Base-by-base conservation (phyloP, 2,329 filamentous ascomycete genomes). In the Aureobasidium leucospermi region DNA sequence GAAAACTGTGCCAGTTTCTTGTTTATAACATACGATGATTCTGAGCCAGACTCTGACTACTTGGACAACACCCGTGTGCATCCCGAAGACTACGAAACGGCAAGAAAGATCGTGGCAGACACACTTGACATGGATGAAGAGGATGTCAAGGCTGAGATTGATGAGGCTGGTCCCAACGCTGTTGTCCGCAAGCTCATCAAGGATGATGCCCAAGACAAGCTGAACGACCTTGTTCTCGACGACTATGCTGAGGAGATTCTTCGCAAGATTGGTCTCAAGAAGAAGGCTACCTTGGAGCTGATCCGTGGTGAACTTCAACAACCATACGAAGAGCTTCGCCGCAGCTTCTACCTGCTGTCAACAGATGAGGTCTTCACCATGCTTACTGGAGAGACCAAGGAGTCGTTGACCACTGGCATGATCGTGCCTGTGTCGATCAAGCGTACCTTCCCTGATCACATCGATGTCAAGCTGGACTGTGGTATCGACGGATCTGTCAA, bases 1-100 rank as follows among this genome's bases (percentile, higher is more conserved):
- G 91, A 91, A 72, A 99, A 99, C 72, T 96, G 91, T 69, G 92
- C 94, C 60, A 96, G 92, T 76, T 97, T 97, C 77, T 76, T 99
- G 38, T 95, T 85, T 70, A 89, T 99, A 62, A 86, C 89, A 58
- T 96, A 90, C 69, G 92, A 96, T 65, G 81, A 85, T n/a, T 85
- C 86, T 65, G 90, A 90, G 66, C 82, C 86, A 1, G 82, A 88
- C 13, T 90, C 92, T 0, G 94, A 99, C 70, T 96, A 95, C 61
- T 81, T 99, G 29, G 94, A 99, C 74, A 96, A 94, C 70, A 99
- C 94, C 48, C 89, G 94, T 77, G 91, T 99, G 16, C 94, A 99
- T 69, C 94, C 94, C 1, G 94, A 99, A 77, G 94, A 99, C 71
- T 99, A 99, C 73, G 94, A 99, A 66, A 86, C 99, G 63, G 94